phyloP scores from a whole-genome alignment of 1,139 yeast species.

The Saccharomycopsis crataegensis region DNA sequence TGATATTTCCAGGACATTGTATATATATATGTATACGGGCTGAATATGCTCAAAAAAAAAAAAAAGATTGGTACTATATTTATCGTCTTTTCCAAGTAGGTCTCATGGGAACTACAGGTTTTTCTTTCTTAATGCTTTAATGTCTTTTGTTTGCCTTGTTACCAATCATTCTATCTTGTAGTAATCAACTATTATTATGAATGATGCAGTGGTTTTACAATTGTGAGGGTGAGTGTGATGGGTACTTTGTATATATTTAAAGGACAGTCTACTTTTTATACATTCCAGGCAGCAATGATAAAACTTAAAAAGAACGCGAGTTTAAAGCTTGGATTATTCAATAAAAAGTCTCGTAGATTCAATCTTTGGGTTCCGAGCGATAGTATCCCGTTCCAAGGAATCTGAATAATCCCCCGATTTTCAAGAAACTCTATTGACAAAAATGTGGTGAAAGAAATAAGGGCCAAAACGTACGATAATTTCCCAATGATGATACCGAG shows the following conservation, averaged over 20 bases:
- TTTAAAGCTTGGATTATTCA: conserved; percentile 55
- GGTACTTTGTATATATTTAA: not conserved
- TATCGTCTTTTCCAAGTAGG: not conserved
- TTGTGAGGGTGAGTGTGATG: not conserved
- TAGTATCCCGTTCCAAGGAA: conserved; percentile 48
- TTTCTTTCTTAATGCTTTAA: not conserved
- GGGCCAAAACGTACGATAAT: conserved; percentile 45
- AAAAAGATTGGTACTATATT: not conserved
- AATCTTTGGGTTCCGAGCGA: conserved; percentile 42
- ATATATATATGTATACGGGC: too few relatives aligned
- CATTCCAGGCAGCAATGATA: conserved; percentile 53
- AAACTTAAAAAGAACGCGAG: conserved; percentile 49
- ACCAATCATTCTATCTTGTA: not conserved
- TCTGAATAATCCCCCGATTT: conserved; percentile 41
- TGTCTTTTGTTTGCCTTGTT: too few relatives aligned
- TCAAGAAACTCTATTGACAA: conserved; percentile 44
- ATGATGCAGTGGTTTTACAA: not conserved
- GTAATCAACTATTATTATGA: not conserved
- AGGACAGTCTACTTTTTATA: conserved; percentile 24
- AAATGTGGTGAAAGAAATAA: conserved; percentile 41
- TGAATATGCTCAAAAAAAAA: not conserved
- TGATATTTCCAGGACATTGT: too few relatives aligned
- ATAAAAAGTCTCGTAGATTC: conserved; percentile 43
- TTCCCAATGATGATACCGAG: conserved; percentile 54
- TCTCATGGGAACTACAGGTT: not conserved